These are phyloP conservation scores for Oxyria digyna DNA, from an alignment of 148 eudicot genomes.

Conservation along the genomic window DNA sequence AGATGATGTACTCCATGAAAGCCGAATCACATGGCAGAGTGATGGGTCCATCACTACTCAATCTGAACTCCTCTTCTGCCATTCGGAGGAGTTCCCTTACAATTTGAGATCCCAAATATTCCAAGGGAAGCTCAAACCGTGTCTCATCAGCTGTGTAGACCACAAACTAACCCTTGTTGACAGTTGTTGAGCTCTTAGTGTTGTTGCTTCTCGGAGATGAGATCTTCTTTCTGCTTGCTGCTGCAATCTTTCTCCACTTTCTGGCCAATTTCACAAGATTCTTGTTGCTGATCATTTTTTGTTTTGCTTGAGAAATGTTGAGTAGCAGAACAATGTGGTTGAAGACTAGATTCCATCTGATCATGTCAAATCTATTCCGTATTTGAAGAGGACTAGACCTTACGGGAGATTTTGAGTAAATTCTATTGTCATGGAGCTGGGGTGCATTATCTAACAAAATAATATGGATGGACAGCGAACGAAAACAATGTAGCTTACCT, in stretches of 20 bases:
- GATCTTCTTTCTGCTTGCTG: slow-evolving; percentile 13
- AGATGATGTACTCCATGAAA: slow-evolving; percentile 18
- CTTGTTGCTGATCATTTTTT: slow-evolving; percentile 5
- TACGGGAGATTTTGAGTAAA: neutral
- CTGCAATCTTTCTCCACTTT: neutral
- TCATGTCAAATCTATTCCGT: neutral
- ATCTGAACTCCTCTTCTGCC: slow-evolving; percentile 7
- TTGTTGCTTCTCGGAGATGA: neutral
- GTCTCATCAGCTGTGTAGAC: slow-evolving; percentile 9
- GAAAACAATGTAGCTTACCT: no score
- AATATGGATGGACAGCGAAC: no score
- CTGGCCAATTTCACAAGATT: slow-evolving; percentile 22
- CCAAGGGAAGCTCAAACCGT: slow-evolving; percentile 10
- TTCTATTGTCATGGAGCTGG: neutral
- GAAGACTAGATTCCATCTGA: neutral
- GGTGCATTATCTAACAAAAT: neutral
- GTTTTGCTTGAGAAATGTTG: neutral
- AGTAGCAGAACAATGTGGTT: neutral
- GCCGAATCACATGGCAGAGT: neutral
- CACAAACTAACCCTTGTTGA: slow-evolving; percentile 18
- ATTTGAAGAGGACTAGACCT: neutral
- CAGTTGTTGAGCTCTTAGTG: neutral
- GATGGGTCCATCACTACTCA: neutral
- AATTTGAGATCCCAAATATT: neutral
- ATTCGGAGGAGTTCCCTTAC: neutral